Conservation (phyloP, 257 asterid species). For the Jaltomata sinuosa region DNA sequence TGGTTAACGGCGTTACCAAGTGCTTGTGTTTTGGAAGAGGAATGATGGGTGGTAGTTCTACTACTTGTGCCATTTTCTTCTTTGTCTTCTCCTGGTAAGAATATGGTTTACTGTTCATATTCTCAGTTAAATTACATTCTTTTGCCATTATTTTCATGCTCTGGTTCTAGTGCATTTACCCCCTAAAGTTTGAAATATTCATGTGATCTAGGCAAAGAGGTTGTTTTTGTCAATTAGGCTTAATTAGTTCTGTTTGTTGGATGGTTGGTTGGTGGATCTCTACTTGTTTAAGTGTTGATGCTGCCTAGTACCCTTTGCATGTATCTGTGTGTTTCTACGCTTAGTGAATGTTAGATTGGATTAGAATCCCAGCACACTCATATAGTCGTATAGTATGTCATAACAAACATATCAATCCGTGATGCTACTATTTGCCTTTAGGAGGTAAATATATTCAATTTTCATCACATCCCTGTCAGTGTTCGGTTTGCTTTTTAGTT, state of each 20-base stretch:
- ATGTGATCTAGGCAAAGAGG: background rate
- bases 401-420: no score
- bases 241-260: background rate
- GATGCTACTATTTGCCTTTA: no score
- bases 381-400: no score
- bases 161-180: background rate
- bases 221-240: background rate
- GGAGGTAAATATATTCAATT: no score
- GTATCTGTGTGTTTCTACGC: background rate
- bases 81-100: constrained; percentile 81
- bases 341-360: no score
- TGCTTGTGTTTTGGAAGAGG: constrained; percentile 87
- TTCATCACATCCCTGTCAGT: no score
- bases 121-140: background rate
- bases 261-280: background rate
- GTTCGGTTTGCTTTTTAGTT: no score
- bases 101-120: constrained; percentile 2
- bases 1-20: constrained; percentile 79
- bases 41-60: constrained; percentile 52
- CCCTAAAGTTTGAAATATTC: background rate
- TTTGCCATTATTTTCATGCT: no score
- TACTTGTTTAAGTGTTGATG: background rate
- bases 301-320: background rate
- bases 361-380: no score
- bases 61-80: constrained; percentile 56